phyloP scores from a whole-genome alignment of 805 yeast species.

The Starmerella floris region DNA sequence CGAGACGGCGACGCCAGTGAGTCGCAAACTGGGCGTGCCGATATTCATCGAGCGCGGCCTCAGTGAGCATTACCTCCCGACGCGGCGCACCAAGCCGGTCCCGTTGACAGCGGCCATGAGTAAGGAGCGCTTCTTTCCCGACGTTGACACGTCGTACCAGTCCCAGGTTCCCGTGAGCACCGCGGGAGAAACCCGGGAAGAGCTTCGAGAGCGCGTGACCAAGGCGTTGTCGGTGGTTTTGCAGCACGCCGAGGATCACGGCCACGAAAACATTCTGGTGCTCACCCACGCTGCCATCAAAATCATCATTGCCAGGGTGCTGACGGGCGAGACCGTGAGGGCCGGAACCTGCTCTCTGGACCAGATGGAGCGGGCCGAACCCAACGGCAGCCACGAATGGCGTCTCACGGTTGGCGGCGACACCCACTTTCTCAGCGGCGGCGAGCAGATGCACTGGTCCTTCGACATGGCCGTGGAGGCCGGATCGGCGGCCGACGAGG shows the following conservation, averaged over 20 bases:
- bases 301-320: constrained; percentile 71
- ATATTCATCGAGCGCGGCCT: constrained; percentile 67
- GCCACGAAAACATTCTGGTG: constrained; percentile 48
- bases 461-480: constrained; percentile 64
- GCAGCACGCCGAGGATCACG: constrained; percentile 37
- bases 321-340: constrained; percentile 37
- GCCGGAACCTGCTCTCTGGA: constrained; percentile 84
- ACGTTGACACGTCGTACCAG: constrained; percentile 35
- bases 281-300: constrained; percentile 90
- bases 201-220: constrained; percentile 50
- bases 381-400: constrained; percentile 39
- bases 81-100: constrained; percentile 50
- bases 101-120: constrained; percentile 26
- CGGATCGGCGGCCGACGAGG: constrained; percentile 75
- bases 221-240: constrained; percentile 45
- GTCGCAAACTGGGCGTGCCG: constrained; percentile 43
- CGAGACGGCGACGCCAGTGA: constrained; percentile 63
- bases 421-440: constrained; percentile 53
- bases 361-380: constrained; percentile 32
- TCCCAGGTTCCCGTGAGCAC: constrained; percentile 47
- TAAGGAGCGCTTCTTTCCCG: constrained; percentile 38
- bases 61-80: constrained; percentile 84
- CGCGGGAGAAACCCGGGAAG: constrained; percentile 61
- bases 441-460: constrained; percentile 67
- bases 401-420: constrained; percentile 53